Base-by-base conservation (phyloP, 2,329 filamentous ascomycete genomes). In the Whalleya microplaca region DNA sequence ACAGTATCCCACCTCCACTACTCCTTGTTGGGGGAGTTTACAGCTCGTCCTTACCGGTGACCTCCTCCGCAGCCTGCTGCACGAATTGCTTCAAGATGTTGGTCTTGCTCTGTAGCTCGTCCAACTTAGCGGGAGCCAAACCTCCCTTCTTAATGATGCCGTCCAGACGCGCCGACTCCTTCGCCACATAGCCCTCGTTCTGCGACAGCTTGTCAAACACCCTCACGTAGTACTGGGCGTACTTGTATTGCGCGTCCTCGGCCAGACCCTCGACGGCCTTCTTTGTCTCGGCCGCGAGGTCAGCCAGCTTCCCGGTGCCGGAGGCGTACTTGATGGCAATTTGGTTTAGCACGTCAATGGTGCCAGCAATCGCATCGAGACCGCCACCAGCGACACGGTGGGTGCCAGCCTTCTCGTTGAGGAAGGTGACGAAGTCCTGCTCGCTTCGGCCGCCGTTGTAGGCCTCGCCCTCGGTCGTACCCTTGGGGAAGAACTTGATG, bases 401-500 rank as follows among this genome's bases (percentile, higher is more conserved):
- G 2, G 93, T 96, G 65, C 92, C 93, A 14, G 92, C 84, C 79
- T 97, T 90, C 67, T 87, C 82, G 81, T 99, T 99, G 76, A 99
- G 73, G 79, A 89, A 99, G 3, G 83, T 75, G 65, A 98, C 75
- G 42, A 99, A 80, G 63, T 87, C 89, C 45, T 84, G 80, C 80
- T 97, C 92, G 48, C 80, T 80, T 64, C 95, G 93, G 60, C 84
- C 90, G 59, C 90, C 88, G 51, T 81, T 78, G 83, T 97, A 99
- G 45, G 80, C 72, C 67, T 88, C 82, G 45, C 86, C 75, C 70
- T 89, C 86, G 62, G 84, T 90, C 71, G 87, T 90, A 66, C 92
- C 93, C 74, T 89, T 90, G 66, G 92, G 85, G 84, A 97, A 99
- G 85, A 89, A 99, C 80, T 96, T 96, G 81, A 99, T 96, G 61